Evolutionary conservation across 768 basidiomycete species (phyloP), one percentile per base, ranked within the genome.

Genomic region (Nevesoporus exiguus): DNA sequence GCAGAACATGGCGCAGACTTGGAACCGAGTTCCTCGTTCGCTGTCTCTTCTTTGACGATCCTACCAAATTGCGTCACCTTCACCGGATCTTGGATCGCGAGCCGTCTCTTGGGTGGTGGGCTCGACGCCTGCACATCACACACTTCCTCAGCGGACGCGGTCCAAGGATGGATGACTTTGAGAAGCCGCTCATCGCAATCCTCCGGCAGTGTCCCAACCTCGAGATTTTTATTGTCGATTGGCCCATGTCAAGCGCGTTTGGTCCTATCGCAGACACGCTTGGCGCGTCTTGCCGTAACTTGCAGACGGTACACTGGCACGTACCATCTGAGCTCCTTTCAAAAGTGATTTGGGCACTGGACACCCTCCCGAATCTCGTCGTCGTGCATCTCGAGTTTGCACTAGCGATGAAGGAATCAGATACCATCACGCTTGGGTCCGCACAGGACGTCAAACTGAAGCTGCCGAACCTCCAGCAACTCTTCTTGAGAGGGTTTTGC

Each of bases 261-360:
- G 80, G 82, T 2, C 73, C 82, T 0, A 76, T 90, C n/a, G 83
- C 78, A 0, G 81, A 89, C 60, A 77, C 87, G 0, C 74, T 91
- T 1, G 77, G 78, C 47, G 77, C 72, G 1, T 80, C 72, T 52
- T 75, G 80, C 15, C 69, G 69, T 15, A 77, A 76, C 42, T 69
- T 91, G 19, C 82, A 80, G 10, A 85, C 85, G 0, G 76, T 85
- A 0, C 79, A 83, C 47, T 81, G 84, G 75, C 79, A 77, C 51
- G 71, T 88, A 9, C 80, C 84, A 0, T 74, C 75, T 0, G 75
- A 79, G 19, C 74, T 79, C 0, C 68, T 87, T 2, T 73, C 83
- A 13, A 86, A 85, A 62, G 77, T 88, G 5, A 88, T 90, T 41
- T 86, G 85, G 84, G 82, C 86, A 6, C 73, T 91, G 2, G 80